Conservation (phyloP, 345 rosid species). For the Gossypium mustelinum region DNA sequence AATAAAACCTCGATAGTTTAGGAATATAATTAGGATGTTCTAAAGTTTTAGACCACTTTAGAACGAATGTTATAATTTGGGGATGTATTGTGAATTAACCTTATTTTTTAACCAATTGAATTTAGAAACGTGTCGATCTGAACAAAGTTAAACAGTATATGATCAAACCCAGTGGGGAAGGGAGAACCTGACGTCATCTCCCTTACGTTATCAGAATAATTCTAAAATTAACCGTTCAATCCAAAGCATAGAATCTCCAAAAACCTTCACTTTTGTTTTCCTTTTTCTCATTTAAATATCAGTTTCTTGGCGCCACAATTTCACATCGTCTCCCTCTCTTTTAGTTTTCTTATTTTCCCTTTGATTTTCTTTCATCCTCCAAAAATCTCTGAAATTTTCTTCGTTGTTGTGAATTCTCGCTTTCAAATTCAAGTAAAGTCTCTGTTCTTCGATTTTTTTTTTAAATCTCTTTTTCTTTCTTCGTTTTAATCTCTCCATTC, state of each 20-base stretch:
- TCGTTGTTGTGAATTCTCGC: too few species aligned
- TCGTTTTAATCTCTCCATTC: background rate
- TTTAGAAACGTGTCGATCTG: background rate
- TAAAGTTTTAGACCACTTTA: too few species aligned
- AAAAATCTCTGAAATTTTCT: background rate
- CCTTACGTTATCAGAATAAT: background rate
- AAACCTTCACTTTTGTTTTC: too few species aligned
- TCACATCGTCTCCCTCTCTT: background rate
- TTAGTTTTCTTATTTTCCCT: background rate
- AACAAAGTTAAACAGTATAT: too few species aligned
- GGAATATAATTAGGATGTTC: too few species aligned
- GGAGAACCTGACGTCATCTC: background rate
- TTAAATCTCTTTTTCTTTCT: too few species aligned
- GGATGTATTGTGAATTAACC: too few species aligned
- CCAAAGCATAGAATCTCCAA: conserved; percentile 1
- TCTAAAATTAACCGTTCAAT: background rate
- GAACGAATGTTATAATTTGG: too few species aligned
- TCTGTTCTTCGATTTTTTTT: background rate
- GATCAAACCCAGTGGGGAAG: too few species aligned
- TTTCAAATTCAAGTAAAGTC: background rate
- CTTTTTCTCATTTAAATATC: background rate
- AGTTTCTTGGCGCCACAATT: background rate
- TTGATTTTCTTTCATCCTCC: background rate
- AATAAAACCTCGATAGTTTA: too few species aligned
- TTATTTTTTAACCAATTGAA: background rate